A percentile compares a stretch with the other conserved stretches of the same genome.
These are phyloP conservation scores for Thalia dealbata DNA, from an alignment of 176 grass and related monocot species.

Conservation along the genomic window DNA sequence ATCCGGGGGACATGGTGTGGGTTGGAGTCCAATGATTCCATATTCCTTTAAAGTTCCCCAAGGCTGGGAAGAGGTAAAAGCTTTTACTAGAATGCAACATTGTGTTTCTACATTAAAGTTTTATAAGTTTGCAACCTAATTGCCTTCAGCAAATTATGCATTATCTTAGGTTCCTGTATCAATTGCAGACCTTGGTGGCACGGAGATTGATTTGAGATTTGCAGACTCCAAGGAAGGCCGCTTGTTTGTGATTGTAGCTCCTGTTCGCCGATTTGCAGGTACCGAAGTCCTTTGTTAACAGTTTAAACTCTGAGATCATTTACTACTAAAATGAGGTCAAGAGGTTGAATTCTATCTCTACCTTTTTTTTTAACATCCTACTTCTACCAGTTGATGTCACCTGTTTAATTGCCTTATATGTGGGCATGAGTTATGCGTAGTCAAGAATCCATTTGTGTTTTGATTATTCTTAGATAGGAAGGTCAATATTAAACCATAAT, in stretches of 20 bases:
- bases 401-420: too few species aligned
- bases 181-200: constrained; percentile 95
- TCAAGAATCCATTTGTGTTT: too few species aligned
- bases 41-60: constrained; percentile 81
- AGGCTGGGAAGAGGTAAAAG: constrained; percentile 68
- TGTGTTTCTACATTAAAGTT: neutral
- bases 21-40: constrained; percentile 91
- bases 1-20: constrained; percentile 84
- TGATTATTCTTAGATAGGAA: too few species aligned
- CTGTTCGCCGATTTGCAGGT: constrained; percentile 82
- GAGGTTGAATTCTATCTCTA: too few species aligned
- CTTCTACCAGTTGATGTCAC: too few species aligned
- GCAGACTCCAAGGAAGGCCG: constrained; percentile 64
- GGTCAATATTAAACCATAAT: too few species aligned
- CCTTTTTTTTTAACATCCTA: too few species aligned
- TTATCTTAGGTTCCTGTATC: constrained; percentile 59
- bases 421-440: too few species aligned
- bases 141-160: neutral
- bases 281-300: neutral
- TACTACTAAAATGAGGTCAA: too few species aligned
- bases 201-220: constrained; percentile 88
- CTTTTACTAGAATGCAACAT: neutral
- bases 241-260: constrained; percentile 67
- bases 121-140: neutral
- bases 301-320: too few species aligned